Evolutionary conservation across 1,284 basidiomycete species (phyloP), one percentile per base, ranked within the genome.

Genomic region (Mycena sp.): DNA sequence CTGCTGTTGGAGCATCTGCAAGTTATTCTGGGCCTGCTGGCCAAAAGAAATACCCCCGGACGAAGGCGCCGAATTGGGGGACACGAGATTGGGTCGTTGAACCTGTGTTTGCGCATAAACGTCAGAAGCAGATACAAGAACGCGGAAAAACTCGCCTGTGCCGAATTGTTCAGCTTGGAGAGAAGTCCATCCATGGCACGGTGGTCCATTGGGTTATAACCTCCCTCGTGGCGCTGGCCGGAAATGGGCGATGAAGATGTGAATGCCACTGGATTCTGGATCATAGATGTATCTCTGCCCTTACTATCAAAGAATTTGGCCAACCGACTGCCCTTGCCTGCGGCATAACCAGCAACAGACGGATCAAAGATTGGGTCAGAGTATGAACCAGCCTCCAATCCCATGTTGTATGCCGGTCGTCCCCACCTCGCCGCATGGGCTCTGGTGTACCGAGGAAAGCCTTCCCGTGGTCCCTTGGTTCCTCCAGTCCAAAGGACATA

Each of bases 261-360:
- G 48, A 81, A 77, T 21, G 78, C 74, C 48, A 76, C 76, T 6
- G 74, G 72, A n/a, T 76, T 76, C 41, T 78, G 76, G 37, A 74
- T 72, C 73, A 44, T 64, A 64, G 50, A 67, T 44, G 62, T 60
- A 7, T 91, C 89, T 67, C 85, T 84, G 32, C 76, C 73, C 74
- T 91, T 92, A n/a, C 82, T 82, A 68, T 93, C 92, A 65, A 92
- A 93, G 73, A 92, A 92, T 72, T 92, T 93, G 30, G 91, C 91
- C 73, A 93, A 90, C 28, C 91, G 87, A 72, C 91, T 93, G 30
- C 91, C 91, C 74, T 88, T 91, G 30, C 80, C 81, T 37, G 80
- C 75, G 17, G 83, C 80, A 71, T 84, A 79, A 19, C 80, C 80
- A 37, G 77, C 76, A 38, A 82, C 79, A 25, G 78, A 73, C 23